Evolutionary conservation across 129 eudicot species (phyloP), one percentile per base, ranked within the genome.

Genomic region (Mikania micrantha): DNA sequence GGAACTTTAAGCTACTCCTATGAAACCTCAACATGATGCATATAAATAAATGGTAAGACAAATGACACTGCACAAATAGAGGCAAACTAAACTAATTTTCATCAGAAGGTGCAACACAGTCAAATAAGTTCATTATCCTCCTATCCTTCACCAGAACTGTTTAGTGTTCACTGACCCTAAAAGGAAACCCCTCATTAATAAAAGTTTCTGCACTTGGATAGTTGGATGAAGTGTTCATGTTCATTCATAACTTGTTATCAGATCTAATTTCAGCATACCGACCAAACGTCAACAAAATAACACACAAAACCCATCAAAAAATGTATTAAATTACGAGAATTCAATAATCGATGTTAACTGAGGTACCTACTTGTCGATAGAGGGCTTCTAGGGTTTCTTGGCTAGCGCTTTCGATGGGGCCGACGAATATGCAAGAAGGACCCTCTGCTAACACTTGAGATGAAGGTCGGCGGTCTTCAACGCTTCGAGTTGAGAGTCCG

Each of bases 311-410:
- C 50, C 4, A 38, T 6, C 13, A 39, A 39, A 22, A 10, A 11
- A 64, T 25, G 38, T 13, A 24, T 27, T 22, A 24, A 41, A 64
- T 3, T 29, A 36, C 59, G 3, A 41, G 16, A 39, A 31, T 56
- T 40, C 56, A 57, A 27, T 20, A 13, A 60, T 44, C 21, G 24
- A 20, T 16, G 73, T 58, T 32, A 63, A 27, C 2, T 16, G 6
- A 12, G 27, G 25, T 3, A 49, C 70, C 27, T 69, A 88, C 98
- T 53, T 92, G 98, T 24, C 95, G 89, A 76, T 92, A 92, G 19
- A 92, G 98, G 40, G 98, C 98, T 82, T 92, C 98, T 4, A 92
- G 83, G 29, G 91, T 92, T 75, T 92, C 96, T 62, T 88, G 87
- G 65, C 76, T 84, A 9, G 96, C 98, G 36, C 81, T 78, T 60